Evolutionary conservation across 495 filamentous ascomycete genomes (phyloP).

Genomic region (Podospora comata): DNA sequence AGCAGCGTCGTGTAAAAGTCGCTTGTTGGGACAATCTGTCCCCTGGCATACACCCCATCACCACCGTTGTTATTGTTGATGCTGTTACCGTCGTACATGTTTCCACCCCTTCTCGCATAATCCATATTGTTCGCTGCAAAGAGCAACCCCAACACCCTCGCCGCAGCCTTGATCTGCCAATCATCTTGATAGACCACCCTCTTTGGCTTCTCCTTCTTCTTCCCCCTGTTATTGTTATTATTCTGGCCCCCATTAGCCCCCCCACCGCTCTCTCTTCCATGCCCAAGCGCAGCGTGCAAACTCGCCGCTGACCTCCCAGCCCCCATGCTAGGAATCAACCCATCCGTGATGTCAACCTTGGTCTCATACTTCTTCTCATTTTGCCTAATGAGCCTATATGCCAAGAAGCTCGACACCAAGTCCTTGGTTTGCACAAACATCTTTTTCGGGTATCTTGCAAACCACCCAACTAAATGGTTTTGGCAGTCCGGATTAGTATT

Average conservation of each 20-base stretch:
- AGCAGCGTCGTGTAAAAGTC: constrained; percentile 85
- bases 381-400: constrained; percentile 74
- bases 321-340: constrained; percentile 67
- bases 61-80: neutral
- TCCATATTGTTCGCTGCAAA: constrained; percentile 76
- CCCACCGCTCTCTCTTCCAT: constrained; percentile 18
- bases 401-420: constrained; percentile 73
- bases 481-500: constrained; percentile 75
- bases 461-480: constrained; percentile 80
- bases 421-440: constrained; percentile 73
- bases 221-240: constrained; percentile 32
- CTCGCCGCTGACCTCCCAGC: constrained; percentile 58
- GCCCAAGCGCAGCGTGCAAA: constrained; percentile 74
- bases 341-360: constrained; percentile 56
- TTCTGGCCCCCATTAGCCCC: neutral
- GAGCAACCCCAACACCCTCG: constrained; percentile 75
- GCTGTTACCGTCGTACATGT: neutral
- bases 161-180: constrained; percentile 85
- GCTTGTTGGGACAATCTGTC: constrained; percentile 60
- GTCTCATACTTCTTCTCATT: constrained; percentile 62
- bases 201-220: constrained; percentile 51
- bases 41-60: constrained; percentile 27
- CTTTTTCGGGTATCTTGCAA: constrained; percentile 65
- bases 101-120: constrained; percentile 29
- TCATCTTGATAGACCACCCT: constrained; percentile 73